These are phyloP conservation scores for Pythium angustatum DNA, from an alignment of 352 stramenopile genomes.

Conservation along the genomic window DNA sequence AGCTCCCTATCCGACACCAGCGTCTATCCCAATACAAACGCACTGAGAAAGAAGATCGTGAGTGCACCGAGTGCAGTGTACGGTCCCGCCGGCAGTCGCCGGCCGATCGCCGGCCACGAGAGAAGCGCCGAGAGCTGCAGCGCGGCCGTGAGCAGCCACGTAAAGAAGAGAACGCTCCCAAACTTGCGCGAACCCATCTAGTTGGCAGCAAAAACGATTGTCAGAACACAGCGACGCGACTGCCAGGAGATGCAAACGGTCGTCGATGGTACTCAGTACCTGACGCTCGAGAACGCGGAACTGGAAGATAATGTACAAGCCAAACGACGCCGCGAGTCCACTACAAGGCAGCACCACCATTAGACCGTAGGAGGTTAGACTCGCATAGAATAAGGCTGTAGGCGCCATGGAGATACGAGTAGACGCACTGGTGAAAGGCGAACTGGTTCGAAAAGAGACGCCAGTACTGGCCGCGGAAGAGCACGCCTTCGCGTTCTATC, in stretches of 20 bases:
- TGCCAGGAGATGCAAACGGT: too few relatives aligned
- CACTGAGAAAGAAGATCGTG: conserved; percentile 79
- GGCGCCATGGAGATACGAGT: neutral
- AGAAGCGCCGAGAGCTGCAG: conserved; percentile 51
- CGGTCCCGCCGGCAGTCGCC: conserved; percentile 52
- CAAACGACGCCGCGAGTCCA: conserved; percentile 74
- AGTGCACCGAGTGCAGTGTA: conserved; percentile 78
- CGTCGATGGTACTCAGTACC: too few relatives aligned
- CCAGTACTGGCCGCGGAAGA: conserved; percentile 67
- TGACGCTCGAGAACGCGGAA: conserved; percentile 80
- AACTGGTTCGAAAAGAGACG: conserved; percentile 68
- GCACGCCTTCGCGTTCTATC: conserved; percentile 58
- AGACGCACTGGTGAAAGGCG: conserved; percentile 68
- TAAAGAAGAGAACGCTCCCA: conserved; percentile 69
- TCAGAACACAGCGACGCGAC: too few relatives aligned
- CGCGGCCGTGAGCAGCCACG: conserved; percentile 48
- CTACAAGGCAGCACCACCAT: too few relatives aligned
- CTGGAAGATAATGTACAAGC: conserved; percentile 86
- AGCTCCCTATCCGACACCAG: too few relatives aligned
- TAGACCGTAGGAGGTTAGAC: neutral
- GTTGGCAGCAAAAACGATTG: too few relatives aligned
- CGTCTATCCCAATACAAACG: too few relatives aligned
- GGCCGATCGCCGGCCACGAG: conserved; percentile 40
- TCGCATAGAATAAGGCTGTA: neutral
- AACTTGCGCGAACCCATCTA: conserved; percentile 88